These are phyloP conservation scores for Mycena leptocephala DNA, from an alignment of 768 basidiomycete species.

Conservation along the genomic window DNA sequence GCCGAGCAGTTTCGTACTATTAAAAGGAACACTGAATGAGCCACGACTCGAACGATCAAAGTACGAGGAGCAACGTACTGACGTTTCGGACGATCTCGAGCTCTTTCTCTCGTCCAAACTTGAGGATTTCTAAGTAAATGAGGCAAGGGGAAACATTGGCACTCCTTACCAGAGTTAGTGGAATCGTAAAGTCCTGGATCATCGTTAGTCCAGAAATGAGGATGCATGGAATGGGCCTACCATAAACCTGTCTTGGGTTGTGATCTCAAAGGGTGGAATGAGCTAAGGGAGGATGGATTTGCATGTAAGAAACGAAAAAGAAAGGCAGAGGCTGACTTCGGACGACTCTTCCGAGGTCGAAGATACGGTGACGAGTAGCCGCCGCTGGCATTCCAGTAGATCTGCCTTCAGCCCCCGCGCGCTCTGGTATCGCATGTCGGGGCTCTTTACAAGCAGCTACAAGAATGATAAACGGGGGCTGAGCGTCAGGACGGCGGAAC, in stretches of 20 bases:
- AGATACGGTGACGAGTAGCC: conserved; percentile 73
- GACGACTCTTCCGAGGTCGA: conserved; percentile 70
- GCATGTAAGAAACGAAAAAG: conserved; percentile 26
- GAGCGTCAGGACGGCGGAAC: neutral
- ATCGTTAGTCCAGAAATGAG: neutral
- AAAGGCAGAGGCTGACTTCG: conserved; percentile 58
- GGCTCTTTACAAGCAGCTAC: conserved; percentile 78
- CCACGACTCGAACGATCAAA: neutral
- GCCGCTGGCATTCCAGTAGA: conserved; percentile 77
- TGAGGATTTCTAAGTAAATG: conserved; percentile 44
- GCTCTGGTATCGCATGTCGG: conserved; percentile 80
- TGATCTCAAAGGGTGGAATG: conserved; percentile 80
- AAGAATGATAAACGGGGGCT: conserved; percentile 19
- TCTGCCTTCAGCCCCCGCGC: conserved; percentile 80
- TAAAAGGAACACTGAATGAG: conserved; percentile 34
- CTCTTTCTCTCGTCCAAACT: conserved; percentile 82
- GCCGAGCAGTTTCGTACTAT: conserved; percentile 66
- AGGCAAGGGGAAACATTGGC: conserved; percentile 4
- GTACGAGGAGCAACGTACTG: conserved; percentile 57
- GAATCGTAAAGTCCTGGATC: conserved; percentile 78
- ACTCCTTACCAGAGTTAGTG: conserved; percentile 70
- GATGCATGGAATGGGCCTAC: conserved; percentile 50
- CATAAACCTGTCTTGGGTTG: conserved; percentile 75
- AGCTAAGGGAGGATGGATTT: conserved; percentile 56
- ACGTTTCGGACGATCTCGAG: conserved; percentile 79